Percentiles rank a stretch among this genome's conserved stretches.
Evolutionary conservation across 306 rosid genomes (phyloP).

Genomic region (Arachis stenosperma): DNA sequence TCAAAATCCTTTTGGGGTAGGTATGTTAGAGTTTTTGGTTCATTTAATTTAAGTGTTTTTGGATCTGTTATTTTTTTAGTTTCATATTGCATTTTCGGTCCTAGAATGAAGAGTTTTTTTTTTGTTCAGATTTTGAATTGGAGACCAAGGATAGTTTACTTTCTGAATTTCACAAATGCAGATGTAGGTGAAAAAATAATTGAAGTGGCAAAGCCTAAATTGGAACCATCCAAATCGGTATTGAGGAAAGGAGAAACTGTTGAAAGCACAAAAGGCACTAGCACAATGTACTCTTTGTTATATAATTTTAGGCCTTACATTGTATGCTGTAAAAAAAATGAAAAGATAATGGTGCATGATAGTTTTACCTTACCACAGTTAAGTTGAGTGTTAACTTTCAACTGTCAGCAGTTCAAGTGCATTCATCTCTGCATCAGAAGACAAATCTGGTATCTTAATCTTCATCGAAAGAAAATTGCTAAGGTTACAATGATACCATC

Average conservation of each 20-base stretch:
- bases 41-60: no score
- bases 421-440: conserved; percentile 61
- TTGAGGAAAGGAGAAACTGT: conserved; percentile 62
- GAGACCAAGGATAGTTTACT: conserved; percentile 41
- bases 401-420: conserved; percentile 57
- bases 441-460: conserved; percentile 51
- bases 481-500: conserved; percentile 61
- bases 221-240: conserved; percentile 62
- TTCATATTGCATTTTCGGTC: no score
- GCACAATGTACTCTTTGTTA: conserved; percentile 57
- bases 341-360: neutral
- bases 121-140: conserved; percentile 45
- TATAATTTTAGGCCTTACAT: no score
- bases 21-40: no score
- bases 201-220: conserved; percentile 51
- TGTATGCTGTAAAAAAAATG: no score
- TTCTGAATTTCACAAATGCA: conserved; percentile 49
- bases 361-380: neutral
- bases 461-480: conserved; percentile 63
- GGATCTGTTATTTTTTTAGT: no score
- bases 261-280: conserved; percentile 59
- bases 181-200: conserved; percentile 55
- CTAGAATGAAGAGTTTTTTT: no score
- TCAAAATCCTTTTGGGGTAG: no score
- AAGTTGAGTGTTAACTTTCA: conserved; percentile 16